Conservation (phyloP, 495 filamentous ascomycete species). For the Viridothelium virens region DNA sequence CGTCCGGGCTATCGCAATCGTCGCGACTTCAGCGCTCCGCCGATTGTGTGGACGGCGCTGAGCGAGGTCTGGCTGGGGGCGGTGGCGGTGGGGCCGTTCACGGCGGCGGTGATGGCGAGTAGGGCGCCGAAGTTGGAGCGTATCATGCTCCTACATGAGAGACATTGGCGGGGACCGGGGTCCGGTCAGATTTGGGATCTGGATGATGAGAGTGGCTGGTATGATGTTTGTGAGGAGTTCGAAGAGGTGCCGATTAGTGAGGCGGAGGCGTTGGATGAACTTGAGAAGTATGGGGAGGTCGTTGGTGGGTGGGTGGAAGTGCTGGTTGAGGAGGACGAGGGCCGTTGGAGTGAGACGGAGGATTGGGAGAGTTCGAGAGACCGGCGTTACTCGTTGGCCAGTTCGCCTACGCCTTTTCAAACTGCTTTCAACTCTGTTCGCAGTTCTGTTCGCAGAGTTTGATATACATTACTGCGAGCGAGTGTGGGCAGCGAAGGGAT, state of each 20-base stretch:
- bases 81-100: background rate
- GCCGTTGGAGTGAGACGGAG: background rate
- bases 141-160: background rate
- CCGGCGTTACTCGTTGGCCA: too few relatives aligned
- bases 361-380: background rate
- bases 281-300: background rate
- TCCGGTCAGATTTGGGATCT: background rate
- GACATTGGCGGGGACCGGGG: background rate
- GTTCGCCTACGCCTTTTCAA: too few relatives aligned
- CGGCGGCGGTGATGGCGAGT: background rate
- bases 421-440: background rate
- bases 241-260: background rate
- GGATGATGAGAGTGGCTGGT: background rate
- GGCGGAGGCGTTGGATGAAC: background rate
- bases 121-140: background rate
- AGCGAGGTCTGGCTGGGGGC: constrained; percentile 6
- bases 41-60: constrained; percentile 14
- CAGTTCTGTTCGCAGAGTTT: background rate
- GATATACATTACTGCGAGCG: too few relatives aligned
- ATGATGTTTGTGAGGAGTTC: background rate
- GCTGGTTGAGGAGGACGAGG: background rate
- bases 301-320: background rate
- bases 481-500: too few relatives aligned
- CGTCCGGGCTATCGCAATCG: background rate
- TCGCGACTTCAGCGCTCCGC: constrained; percentile 10